Base-by-base conservation (phyloP, 352 stramenopile species). In the Aphanomyces astaci region DNA sequence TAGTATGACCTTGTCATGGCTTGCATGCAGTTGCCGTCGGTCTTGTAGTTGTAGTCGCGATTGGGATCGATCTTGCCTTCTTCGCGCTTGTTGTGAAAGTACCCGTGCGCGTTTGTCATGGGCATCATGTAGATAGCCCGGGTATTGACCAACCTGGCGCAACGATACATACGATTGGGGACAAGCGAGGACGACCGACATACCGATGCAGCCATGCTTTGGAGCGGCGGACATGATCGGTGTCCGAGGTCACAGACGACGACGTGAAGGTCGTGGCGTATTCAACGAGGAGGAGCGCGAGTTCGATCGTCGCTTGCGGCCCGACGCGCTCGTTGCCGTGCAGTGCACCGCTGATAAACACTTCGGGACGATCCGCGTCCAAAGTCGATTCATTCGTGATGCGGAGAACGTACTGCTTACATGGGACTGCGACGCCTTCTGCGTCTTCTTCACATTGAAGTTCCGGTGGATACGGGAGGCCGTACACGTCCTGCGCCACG, bases 11-110 rank as follows among this genome's bases (percentile, higher is more conserved):
- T 96, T 22, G 95, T 96, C 75, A 98, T 97, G 11, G 96, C 96
- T 68, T 90, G 74, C 94, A 99, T 98, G 75, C 97, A 99, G 2
- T 91, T 72, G 2, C 71, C 46, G 4, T 73, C 65, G 25, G 90
- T 80, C 84, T 98, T 94, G 75, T 98, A 98, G 57, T 97, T 96
- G 81, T 99, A 99, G 75, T 99, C 97, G 33, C 96, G 88, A 75
- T 99, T 99, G 28, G 97, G 96, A 76, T 99, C 97, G 25, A 99
- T 75, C 0, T 56, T 51, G 4, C 84, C 71, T 75, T 99, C 96
- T 32, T 84, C 77, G 31, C 95, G 82, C 48, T 70, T 57, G 70
- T 96, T 77, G 36, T 86, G 78, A 19, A 79, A 79, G 76, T 98
- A 98, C 19, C 96, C 96, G 51, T 96, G 84, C 10, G 94, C 88